These are phyloP conservation scores for cucumber (Cucumis sativus) DNA, from an alignment of 306 rosid species.

Conservation along the genomic window Cucumber_9930_V3 NC_026656.2:24355501-24356000, in stretches of 20 bases:
- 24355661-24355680: conserved; percentile 50
- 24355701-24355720: conserved; percentile 59
- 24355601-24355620: neutral
- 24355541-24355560: neutral
- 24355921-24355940: conserved; percentile 44
- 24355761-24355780: conserved; percentile 59
- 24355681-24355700: conserved; percentile 62
- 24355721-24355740: conserved; percentile 62
- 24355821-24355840: conserved; percentile 37
- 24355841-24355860: conserved; percentile 67
- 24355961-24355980: conserved; percentile 32
- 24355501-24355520: conserved; percentile 65
- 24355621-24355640: conserved; percentile 59
- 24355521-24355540: neutral
- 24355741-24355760: conserved; percentile 64
- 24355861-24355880: conserved; percentile 60
- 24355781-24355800: conserved; percentile 53
- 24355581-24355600: neutral
- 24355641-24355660: conserved; percentile 68
- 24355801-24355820: conserved; percentile 48
- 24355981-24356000: conserved; percentile 37
- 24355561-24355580: neutral
- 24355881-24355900: conserved; percentile 40
- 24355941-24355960: conserved; percentile 25
- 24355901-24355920: conserved; percentile 48